These are phyloP conservation scores for Grammothele lineata DNA, from an alignment of 768 basidiomycete species.

Conservation along the genomic window DNA sequence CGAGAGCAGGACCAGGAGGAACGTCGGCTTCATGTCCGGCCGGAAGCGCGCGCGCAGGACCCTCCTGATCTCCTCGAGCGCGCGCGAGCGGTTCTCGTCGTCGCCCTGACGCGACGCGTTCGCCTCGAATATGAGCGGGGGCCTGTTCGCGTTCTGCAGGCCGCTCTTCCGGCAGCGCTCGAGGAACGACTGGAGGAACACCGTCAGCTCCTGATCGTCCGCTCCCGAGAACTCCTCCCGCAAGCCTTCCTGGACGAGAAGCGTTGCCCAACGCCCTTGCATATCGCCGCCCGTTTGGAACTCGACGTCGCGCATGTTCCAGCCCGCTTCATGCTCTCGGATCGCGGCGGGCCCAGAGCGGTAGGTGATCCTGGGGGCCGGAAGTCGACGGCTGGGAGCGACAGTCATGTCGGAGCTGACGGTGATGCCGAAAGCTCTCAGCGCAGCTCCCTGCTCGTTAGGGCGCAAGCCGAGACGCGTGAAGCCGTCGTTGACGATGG, in stretches of 20 bases:
- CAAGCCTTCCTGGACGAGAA: conserved; percentile 54
- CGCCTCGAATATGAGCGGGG: conserved; percentile 36
- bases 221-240: conserved; percentile 36
- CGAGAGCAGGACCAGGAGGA: conserved; percentile 69
- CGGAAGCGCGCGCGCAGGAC: conserved; percentile 20
- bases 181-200: conserved; percentile 49
- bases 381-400: conserved; percentile 62
- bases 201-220: conserved; percentile 35
- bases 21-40: conserved; percentile 41
- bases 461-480: conserved; percentile 47
- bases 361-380: conserved; percentile 56
- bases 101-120: conserved; percentile 27
- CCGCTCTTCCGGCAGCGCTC: conserved; percentile 57
- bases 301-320: conserved; percentile 74
- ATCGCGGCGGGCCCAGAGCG: conserved; percentile 32
- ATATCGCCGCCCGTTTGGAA: conserved; percentile 56
- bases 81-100: conserved; percentile 35
- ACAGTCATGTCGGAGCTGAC: conserved; percentile 57
- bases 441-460: conserved; percentile 29
- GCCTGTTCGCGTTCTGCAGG: conserved; percentile 42
- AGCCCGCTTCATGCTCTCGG: conserved; percentile 57
- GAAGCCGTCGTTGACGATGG: conserved; percentile 59
- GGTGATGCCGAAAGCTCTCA: conserved; percentile 53
- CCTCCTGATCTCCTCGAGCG: conserved; percentile 38
- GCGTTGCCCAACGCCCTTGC: conserved; percentile 53